phyloP scores from a whole-genome alignment of 2,329 filamentous ascomycete genomes.

The Pseudogymnoascus sp. region DNA sequence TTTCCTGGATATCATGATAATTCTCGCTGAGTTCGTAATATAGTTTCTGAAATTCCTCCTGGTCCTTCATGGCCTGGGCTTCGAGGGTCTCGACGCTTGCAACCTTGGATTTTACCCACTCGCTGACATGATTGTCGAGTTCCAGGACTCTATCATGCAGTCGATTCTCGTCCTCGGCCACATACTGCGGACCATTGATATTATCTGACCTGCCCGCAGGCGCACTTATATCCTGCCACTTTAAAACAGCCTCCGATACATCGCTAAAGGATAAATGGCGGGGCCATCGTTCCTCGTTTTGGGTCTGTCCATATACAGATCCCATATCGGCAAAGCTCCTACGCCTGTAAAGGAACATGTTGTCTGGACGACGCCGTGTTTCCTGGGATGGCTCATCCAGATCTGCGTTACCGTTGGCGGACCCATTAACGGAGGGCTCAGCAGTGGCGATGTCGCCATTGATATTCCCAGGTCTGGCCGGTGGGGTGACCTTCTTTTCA shows the following conservation, averaged over 20 bases:
- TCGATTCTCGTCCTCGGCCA: conserved; percentile 45
- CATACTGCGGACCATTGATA: conserved; percentile 25
- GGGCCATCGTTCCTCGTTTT: conserved; percentile 56
- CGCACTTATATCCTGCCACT: conserved; percentile 50
- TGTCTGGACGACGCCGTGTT: conserved; percentile 32
- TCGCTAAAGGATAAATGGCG: conserved; percentile 67
- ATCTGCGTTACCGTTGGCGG: conserved; percentile 50
- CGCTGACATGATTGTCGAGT: conserved; percentile 44
- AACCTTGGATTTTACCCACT: conserved; percentile 55
- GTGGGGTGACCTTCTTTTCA: neutral
- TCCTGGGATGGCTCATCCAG: conserved; percentile 45
- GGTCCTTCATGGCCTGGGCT: conserved; percentile 50
- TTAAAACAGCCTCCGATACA: conserved; percentile 64
- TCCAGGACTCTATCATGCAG: conserved; percentile 45
- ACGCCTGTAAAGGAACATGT: neutral
- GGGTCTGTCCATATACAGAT: conserved; percentile 17
- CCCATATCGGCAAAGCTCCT: neutral
- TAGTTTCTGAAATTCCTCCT: conserved; percentile 54
- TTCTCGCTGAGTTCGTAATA: conserved; percentile 64
- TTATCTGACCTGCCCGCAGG: conserved; percentile 30
- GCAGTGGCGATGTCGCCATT: conserved; percentile 30
- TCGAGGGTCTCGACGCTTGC: conserved; percentile 50
- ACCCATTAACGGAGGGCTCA: conserved; percentile 49
- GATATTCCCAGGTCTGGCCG: neutral
- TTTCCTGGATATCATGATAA: conserved; percentile 58